These are phyloP conservation scores for Hypoxylon sp. DNA, from an alignment of 2,329 filamentous ascomycete genomes.

Conservation along the genomic window DNA sequence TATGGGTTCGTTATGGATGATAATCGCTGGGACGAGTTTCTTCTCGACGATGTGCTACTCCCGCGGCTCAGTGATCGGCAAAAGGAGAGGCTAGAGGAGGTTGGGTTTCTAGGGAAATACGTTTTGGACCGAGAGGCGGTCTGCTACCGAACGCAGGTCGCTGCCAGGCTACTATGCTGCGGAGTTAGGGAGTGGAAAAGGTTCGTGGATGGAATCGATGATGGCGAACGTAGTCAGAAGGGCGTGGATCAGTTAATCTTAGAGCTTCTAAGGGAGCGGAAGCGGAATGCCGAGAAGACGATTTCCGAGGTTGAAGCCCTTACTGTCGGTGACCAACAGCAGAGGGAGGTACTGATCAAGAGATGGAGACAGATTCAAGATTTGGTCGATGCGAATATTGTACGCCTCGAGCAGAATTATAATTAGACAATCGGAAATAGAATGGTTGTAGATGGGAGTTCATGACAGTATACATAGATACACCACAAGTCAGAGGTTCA, in stretches of 20 bases:
- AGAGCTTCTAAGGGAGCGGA: conserved; percentile 55
- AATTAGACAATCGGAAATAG: not conserved
- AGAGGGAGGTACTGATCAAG: conserved; percentile 57
- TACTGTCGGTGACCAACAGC: conserved; percentile 52
- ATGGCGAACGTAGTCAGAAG: conserved; percentile 60
- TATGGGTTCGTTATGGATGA: conserved; percentile 67
- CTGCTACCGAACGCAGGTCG: conserved; percentile 71
- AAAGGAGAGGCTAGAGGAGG: conserved; percentile 59
- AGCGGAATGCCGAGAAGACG: conserved; percentile 52
- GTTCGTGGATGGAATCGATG: conserved; percentile 64
- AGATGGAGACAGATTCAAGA: conserved; percentile 62
- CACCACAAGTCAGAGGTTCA: conserved; percentile 20
- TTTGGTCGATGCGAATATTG: conserved; percentile 58
- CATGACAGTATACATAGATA: conserved; percentile 23
- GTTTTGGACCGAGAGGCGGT: conserved; percentile 64
- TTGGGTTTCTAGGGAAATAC: conserved; percentile 66
- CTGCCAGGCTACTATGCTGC: conserved; percentile 60
- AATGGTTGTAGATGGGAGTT: conserved; percentile 31
- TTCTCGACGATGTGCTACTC: conserved; percentile 64
- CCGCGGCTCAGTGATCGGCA: conserved; percentile 56
- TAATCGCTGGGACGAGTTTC: conserved; percentile 67
- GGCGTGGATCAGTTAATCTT: conserved; percentile 55
- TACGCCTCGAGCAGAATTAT: conserved; percentile 47
- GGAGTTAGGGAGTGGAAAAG: conserved; percentile 60
- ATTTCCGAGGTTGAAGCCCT: conserved; percentile 52